phyloP scores from a whole-genome alignment of 2,329 filamentous ascomycete species.

The Endoconidiophora polonica region DNA sequence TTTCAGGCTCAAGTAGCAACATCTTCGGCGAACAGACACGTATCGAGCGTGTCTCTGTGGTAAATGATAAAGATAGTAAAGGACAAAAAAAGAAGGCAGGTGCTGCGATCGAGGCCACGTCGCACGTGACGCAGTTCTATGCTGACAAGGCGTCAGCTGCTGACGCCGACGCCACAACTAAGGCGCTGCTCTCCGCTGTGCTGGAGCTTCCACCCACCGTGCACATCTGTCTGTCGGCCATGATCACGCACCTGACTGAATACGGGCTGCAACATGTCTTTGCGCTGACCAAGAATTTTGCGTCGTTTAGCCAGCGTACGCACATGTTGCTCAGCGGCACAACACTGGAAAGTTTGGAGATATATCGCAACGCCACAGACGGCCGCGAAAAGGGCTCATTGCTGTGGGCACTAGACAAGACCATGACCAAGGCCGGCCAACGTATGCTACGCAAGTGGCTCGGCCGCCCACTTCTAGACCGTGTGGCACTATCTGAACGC shows the following conservation, averaged over 20 bases:
- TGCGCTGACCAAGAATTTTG: slow-evolving; percentile 89
- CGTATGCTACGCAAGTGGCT: slow-evolving; percentile 88
- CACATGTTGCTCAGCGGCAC: slow-evolving; percentile 96
- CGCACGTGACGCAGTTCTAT: slow-evolving; percentile 85
- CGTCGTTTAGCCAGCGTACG: slow-evolving; percentile 81
- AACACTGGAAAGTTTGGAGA: slow-evolving; percentile 80
- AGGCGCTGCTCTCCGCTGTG: slow-evolving; percentile 65
- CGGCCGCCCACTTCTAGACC: slow-evolving; percentile 72
- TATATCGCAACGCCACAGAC: slow-evolving; percentile 90
- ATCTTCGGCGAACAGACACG: slow-evolving; percentile 83
- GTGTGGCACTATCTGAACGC: slow-evolving; percentile 55
- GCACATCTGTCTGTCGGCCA: slow-evolving; percentile 82
- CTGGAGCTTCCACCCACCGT: slow-evolving; percentile 71
- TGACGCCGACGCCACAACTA: slow-evolving; percentile 29
- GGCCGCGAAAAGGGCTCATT: slow-evolving; percentile 71
- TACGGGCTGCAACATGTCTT: slow-evolving; percentile 94
- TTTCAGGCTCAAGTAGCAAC: slow-evolving; percentile 78
- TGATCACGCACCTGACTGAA: slow-evolving; percentile 85
- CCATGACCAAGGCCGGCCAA: slow-evolving; percentile 75
- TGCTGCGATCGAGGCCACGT: slow-evolving; percentile 32
- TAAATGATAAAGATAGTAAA: not conserved
- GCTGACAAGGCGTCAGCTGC: slow-evolving; percentile 61
- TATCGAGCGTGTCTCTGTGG: slow-evolving; percentile 48
- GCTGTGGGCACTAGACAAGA: slow-evolving; percentile 91
- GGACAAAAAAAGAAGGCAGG: not conserved